phyloP scores from a whole-genome alignment of 306 rosid species.

The Crotalaria pallida region DNA sequence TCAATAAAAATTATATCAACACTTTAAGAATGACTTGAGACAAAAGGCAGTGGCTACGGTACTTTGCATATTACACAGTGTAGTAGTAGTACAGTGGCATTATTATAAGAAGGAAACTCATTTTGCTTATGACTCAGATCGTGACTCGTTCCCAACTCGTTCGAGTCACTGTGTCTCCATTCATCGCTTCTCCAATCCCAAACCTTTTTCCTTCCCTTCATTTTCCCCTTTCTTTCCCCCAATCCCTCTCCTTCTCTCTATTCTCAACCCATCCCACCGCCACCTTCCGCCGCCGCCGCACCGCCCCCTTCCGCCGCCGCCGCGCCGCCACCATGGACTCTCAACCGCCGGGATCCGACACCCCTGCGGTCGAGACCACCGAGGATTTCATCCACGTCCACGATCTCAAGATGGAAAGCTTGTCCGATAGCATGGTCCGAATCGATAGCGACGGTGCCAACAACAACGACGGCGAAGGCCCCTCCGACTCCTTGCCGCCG shows the following conservation, averaged over 20 bases:
- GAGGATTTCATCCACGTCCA: conserved; percentile 77
- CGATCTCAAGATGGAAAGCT: conserved; percentile 52
- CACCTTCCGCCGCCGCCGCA: conserved; percentile 11
- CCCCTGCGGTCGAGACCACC: conserved; percentile 19
- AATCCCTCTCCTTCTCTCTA: background rate
- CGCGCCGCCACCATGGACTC: conserved; percentile 53
- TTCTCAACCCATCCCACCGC: conserved; percentile 25
- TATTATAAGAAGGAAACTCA: background rate
- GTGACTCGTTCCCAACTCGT: conserved; percentile 40
- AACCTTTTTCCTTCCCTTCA: background rate
- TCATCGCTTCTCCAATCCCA: conserved; percentile 13
- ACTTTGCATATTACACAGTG: no score
- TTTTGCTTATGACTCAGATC: conserved; percentile 35
- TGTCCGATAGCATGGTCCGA: conserved; percentile 68
- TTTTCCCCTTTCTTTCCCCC: background rate
- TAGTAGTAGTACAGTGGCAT: no score
- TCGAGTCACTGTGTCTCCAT: conserved; percentile 27
- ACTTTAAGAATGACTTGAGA: background rate
- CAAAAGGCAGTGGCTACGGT: background rate
- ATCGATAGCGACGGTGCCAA: no score
- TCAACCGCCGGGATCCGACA: conserved; percentile 31
- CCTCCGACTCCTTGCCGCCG: conserved; percentile 13
- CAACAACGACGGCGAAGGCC: background rate
- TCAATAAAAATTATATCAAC: no score
- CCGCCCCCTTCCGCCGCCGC: conserved; percentile 11